These are phyloP conservation scores for Phytopythium vexans DNA, from an alignment of 352 stramenopile species.

Conservation along the genomic window DNA sequence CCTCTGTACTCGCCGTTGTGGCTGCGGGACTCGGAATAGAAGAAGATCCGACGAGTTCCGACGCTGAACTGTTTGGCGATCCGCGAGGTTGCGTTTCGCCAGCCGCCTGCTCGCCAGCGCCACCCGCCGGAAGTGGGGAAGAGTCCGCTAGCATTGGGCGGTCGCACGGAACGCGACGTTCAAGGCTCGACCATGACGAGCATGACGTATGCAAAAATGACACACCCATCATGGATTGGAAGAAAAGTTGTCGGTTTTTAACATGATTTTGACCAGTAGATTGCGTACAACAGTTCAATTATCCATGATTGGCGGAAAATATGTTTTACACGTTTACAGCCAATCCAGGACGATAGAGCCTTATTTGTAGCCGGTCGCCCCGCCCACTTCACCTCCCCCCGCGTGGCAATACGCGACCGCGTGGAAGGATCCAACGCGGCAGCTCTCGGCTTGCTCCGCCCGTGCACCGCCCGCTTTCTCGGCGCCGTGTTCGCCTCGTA, in stretches of 20 bases:
- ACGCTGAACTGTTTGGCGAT: neutral
- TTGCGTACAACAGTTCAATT: neutral
- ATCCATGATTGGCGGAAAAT: neutral
- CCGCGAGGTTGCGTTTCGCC: constrained; percentile 3
- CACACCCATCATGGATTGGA: neutral
- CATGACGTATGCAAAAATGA: neutral
- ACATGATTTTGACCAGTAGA: neutral
- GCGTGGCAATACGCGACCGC: constrained; percentile 4
- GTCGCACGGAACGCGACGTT: too few species aligned
- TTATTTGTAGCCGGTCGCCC: neutral
- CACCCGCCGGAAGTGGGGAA: neutral
- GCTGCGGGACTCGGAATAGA: too few species aligned
- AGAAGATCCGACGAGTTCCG: neutral
- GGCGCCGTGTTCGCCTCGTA: too few species aligned
- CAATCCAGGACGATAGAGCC: neutral
- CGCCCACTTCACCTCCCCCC: neutral
- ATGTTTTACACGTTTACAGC: neutral
- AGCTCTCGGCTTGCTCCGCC: neutral
- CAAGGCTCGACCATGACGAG: neutral
- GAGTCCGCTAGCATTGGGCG: too few species aligned
- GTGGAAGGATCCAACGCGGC: constrained; percentile 20
- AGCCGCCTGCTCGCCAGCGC: neutral
- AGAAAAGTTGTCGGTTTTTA: neutral
- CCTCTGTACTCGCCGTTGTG: neutral
- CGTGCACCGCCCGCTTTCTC: neutral